Conservation (phyloP, 2,329 filamentous ascomycete genomes). For the Scleromitrula shiraiana region DNA sequence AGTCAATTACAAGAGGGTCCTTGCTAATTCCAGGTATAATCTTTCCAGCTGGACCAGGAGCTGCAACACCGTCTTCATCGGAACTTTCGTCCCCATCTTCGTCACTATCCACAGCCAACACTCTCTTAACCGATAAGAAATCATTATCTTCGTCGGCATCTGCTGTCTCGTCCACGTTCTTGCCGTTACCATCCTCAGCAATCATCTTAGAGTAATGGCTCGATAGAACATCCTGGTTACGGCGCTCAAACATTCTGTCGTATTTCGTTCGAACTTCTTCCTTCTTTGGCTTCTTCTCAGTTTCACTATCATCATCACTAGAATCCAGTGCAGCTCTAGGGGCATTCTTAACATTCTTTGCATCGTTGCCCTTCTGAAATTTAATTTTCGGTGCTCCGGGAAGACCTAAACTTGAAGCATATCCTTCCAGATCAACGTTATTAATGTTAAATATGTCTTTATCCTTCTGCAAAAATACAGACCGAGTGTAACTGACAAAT, state of each 20-base stretch:
- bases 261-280: conserved; percentile 82
- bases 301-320: conserved; percentile 52
- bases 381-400: conserved; percentile 90
- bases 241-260: conserved; percentile 95
- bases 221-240: conserved; percentile 93
- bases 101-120: conserved; percentile 62
- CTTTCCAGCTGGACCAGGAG: conserved; percentile 40
- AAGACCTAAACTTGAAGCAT: conserved; percentile 75
- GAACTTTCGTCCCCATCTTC: conserved; percentile 41
- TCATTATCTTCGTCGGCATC: conserved; percentile 66
- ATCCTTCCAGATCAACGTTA: conserved; percentile 77
- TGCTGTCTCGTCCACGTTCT: conserved; percentile 36
- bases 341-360: conserved; percentile 81
- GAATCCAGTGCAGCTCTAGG: conserved; percentile 55
- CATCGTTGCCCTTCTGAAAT: conserved; percentile 82
- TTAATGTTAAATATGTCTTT: conserved; percentile 86
- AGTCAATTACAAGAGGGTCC: conserved; percentile 77
- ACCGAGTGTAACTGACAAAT: conserved; percentile 83
- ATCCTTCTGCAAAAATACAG: conserved; percentile 80
- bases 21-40: conserved; percentile 59
- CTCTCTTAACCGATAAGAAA: conserved; percentile 83
- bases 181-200: conserved; percentile 44
- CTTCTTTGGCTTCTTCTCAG: conserved; percentile 52
- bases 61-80: conserved; percentile 37
- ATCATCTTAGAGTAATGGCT: conserved; percentile 88